Conservation (phyloP, 2,329 filamentous ascomycete genomes). For the Fusarium heterosporum region DNA sequence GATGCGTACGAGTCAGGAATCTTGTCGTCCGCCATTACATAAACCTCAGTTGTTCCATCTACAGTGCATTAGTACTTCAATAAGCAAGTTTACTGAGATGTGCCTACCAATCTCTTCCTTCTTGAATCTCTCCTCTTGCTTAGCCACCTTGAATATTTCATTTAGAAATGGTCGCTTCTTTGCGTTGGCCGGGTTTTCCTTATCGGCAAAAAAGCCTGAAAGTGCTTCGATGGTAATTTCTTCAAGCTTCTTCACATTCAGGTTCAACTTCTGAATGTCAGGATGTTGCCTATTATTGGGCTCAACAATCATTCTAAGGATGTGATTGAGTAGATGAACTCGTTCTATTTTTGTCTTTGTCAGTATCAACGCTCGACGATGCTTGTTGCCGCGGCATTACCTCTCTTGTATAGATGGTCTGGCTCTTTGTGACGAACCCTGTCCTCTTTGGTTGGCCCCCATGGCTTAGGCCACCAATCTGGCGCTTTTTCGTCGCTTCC, state of each 20-base stretch:
- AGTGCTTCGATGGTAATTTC: constrained; percentile 69
- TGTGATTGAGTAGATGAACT: constrained; percentile 68
- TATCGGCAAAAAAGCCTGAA: constrained; percentile 64
- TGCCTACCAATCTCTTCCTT: constrained; percentile 68
- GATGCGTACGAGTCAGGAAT: constrained; percentile 60
- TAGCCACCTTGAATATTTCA: constrained; percentile 72
- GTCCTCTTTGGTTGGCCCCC: constrained; percentile 62
- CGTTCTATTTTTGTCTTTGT: constrained; percentile 59
- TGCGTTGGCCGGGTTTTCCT: constrained; percentile 66
- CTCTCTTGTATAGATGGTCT: constrained; percentile 76
- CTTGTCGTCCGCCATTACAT: constrained; percentile 66
- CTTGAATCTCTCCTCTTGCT: constrained; percentile 65
- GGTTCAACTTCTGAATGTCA: constrained; percentile 63
- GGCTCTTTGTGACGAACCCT: constrained; percentile 77
- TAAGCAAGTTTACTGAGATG: background rate
- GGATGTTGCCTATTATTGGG: constrained; percentile 62
- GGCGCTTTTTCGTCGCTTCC: constrained; percentile 71
- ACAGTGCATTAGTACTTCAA: constrained; percentile 14
- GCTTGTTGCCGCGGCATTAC: constrained; percentile 54
- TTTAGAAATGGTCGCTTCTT: constrained; percentile 67
- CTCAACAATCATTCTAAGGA: constrained; percentile 67
- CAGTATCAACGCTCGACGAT: background rate
- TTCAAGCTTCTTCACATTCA: constrained; percentile 68
- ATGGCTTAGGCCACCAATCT: constrained; percentile 74
- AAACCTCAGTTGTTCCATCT: constrained; percentile 63